phyloP scores from a whole-genome alignment of 768 basidiomycete genomes.

The Tricholoma flavovirens region DNA sequence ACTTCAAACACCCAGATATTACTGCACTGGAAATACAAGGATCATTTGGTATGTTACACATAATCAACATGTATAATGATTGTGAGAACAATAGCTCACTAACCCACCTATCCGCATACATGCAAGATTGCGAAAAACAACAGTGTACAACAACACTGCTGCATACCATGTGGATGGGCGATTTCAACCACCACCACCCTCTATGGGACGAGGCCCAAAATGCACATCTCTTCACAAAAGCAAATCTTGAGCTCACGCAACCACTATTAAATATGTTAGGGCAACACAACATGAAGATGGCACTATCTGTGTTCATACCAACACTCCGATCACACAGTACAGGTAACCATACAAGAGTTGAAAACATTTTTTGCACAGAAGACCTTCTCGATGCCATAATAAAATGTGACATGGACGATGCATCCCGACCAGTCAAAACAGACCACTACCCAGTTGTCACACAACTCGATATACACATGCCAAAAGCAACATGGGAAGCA shows the following conservation, averaged over 20 bases:
- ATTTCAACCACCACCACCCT: too few relatives aligned
- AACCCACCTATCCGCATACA: too few relatives aligned
- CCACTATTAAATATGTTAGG: background rate
- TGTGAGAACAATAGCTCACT: too few relatives aligned
- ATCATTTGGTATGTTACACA: too few relatives aligned
- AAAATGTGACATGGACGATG: conserved; percentile 10
- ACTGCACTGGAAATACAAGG: too few relatives aligned
- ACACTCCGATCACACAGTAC: conserved; percentile 16
- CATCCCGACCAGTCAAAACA: background rate
- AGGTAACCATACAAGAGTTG: conserved; percentile 22
- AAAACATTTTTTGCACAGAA: conserved; percentile 25
- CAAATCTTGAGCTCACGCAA: background rate
- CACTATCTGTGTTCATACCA: conserved; percentile 18
- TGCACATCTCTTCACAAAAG: too few relatives aligned
- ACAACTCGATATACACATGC: background rate
- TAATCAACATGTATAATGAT: too few relatives aligned
- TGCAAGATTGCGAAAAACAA: too few relatives aligned
- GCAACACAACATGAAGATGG: conserved; percentile 14
- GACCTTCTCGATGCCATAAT: conserved; percentile 8
- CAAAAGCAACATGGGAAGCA: background rate
- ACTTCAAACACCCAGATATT: too few relatives aligned
- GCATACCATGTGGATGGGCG: too few relatives aligned
- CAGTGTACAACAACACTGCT: too few relatives aligned
- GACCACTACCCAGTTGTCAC: background rate
- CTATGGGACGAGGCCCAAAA: too few relatives aligned